These are phyloP conservation scores for Castanea crenata DNA, from an alignment of 306 rosid genomes.

Conservation along the genomic window DNA sequence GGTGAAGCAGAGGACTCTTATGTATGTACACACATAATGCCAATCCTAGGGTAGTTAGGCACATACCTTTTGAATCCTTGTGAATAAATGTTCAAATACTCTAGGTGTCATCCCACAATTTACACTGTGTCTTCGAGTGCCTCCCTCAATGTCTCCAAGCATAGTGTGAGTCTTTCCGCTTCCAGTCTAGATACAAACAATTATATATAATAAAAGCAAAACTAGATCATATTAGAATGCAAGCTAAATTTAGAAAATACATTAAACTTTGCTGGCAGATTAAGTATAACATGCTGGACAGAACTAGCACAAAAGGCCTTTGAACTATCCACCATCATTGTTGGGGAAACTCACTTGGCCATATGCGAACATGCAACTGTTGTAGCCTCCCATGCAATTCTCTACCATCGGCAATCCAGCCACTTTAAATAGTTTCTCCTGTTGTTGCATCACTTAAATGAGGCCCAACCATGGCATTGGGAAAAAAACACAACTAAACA, in stretches of 20 bases:
- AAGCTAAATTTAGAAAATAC: background rate
- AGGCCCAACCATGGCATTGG: constrained; percentile 2
- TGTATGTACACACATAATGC: background rate
- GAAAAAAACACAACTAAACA: background rate
- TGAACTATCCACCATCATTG: constrained; percentile 1
- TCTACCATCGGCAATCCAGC: constrained; percentile 98
- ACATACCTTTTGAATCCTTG: constrained; percentile 91
- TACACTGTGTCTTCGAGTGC: constrained; percentile 94
- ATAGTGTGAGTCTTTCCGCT: constrained; percentile 99
- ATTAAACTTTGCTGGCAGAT: background rate
- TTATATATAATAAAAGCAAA: background rate
- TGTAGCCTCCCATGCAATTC: constrained; percentile 93
- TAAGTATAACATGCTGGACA: background rate
- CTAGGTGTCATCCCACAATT: constrained; percentile 99
- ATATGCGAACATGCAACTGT: constrained; percentile 99
- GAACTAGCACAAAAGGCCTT: background rate
- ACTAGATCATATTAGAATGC: background rate
- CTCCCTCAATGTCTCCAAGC: constrained; percentile 99
- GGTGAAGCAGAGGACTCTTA: background rate
- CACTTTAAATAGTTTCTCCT: constrained; percentile 89
- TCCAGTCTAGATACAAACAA: constrained; percentile 66
- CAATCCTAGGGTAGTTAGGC: background rate
- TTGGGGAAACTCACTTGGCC: constrained; percentile 76
- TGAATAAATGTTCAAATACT: constrained; percentile 85
- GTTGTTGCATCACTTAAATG: constrained; percentile 26